Conservation (phyloP, 1,139 yeast species). For the Yamadazyma friedrichii region DNA sequence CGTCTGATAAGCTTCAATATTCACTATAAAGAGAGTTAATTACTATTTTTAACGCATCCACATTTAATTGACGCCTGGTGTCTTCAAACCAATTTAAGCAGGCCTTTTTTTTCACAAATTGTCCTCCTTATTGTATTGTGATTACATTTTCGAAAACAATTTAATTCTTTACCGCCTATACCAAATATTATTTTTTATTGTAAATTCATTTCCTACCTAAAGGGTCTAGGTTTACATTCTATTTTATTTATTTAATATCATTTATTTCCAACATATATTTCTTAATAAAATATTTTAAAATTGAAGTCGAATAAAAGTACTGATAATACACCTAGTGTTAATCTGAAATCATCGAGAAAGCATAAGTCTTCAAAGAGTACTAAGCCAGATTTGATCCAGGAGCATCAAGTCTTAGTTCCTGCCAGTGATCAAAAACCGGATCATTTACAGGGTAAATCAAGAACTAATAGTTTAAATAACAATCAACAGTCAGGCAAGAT, state of each 20-base stretch:
- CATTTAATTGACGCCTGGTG: too few relatives aligned
- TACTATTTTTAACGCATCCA: too few relatives aligned
- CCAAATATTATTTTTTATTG: neutral
- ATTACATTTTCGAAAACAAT: too few relatives aligned
- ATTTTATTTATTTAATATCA: neutral
- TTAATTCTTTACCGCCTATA: neutral
- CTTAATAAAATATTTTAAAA: neutral
- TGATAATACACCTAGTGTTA: neutral
- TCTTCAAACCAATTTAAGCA: neutral
- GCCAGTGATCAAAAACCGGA: neutral
- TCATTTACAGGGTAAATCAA: too few relatives aligned
- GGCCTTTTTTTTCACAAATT: neutral
- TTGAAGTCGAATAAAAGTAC: neutral
- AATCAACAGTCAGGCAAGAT: too few relatives aligned
- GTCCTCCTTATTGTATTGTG: too few relatives aligned
- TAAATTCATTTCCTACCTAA: neutral
- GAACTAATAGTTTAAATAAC: too few relatives aligned
- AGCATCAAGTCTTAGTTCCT: neutral
- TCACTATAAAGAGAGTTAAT: too few relatives aligned
- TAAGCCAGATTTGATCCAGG: too few relatives aligned
- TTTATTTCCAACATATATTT: neutral
- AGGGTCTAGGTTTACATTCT: constrained; percentile 1
- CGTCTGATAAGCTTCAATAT: too few relatives aligned
- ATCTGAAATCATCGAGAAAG: neutral
- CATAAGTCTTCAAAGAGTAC: too few relatives aligned